Evolutionary conservation across 352 stramenopile genomes (phyloP), one percentile per base, ranked within the genome.

Genomic region (Phytopythium delawarense): DNA sequence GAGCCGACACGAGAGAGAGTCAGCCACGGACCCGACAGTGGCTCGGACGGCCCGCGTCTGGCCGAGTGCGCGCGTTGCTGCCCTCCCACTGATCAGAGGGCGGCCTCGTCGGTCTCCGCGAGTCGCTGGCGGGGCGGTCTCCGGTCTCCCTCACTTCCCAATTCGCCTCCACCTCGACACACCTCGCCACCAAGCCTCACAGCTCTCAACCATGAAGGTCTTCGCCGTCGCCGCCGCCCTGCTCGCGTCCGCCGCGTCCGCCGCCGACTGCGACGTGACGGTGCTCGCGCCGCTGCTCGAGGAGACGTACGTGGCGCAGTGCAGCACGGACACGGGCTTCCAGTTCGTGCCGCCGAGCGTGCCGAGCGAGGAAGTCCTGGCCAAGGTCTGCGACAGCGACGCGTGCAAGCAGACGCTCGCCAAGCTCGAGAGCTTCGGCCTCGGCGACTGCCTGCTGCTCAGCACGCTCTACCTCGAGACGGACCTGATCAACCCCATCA

Each of bases 371-470:
- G 57, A 55, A 0, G 52, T 35, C 1, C 25, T 70, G 34, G 21
- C 63, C 15, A 65, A 71, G 62, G 50, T 76, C 16, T 79, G 71
- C 46, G 21, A 53, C 20, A 66, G 62, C 53, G 20, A 52, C 1
- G 62, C 65, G 42, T 79, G 71, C 54, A 49, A 64, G 59, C 57
- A 16, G 20, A 39, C 72, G 23, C 42, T 78, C 23, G 20, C 57
- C 4, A 40, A 28, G 1, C 34, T 78, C 56, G 57, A 64, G 56
- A 61, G 32, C 1, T 61, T 74, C 7, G 59, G 59, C 4, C 62
- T 78, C 4, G 71, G 71, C 23, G 67, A 78, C 62, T 75, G 71
- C 67, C 59, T 57, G 45, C 42, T 73, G 39, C 42, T 71, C 8
- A 60, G 61, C 23, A 45, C 63, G 15, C 44, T 71, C 18, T 15